A percentile compares a stretch with the other conserved stretches of the same genome.
Conservation (phyloP, 768 basidiomycete genomes). For the Lepiota venenata region DNA sequence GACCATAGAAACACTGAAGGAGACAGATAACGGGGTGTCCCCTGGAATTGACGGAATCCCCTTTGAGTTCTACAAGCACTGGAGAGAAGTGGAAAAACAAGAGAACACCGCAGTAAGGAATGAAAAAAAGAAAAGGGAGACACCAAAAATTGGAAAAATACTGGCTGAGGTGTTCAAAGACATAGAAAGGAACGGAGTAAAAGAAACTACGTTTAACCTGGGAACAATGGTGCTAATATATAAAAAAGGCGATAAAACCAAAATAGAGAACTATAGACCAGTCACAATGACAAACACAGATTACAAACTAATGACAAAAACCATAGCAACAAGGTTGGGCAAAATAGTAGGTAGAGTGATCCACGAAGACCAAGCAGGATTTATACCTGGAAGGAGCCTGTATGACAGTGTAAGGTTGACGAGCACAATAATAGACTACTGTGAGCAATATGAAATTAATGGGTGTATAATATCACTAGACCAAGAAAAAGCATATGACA, state of each 20-base stretch:
- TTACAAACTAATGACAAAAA: conserved; percentile 25
- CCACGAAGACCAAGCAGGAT: conserved; percentile 34
- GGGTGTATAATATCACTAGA: conserved; percentile 27
- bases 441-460: conserved; percentile 20
- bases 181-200: conserved; percentile 23
- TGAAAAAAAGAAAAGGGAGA: background rate
- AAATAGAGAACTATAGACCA: conserved; percentile 30
- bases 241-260: conserved; percentile 33
- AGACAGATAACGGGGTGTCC: conserved; percentile 13
- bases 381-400: conserved; percentile 27
- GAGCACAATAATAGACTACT: conserved; percentile 20
- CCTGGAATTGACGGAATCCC: conserved; percentile 20
- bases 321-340: too few relatives aligned
- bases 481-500: conserved; percentile 39
- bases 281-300: conserved; percentile 32
- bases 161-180: conserved; percentile 20
- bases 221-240: conserved; percentile 38
- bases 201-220: conserved; percentile 18
- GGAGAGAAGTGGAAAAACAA: background rate
- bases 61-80: conserved; percentile 23
- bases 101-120: too few relatives aligned
- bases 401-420: conserved; percentile 27
- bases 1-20: background rate
- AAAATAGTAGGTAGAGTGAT: conserved; percentile 9
- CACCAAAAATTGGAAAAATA: conserved; percentile 13